These are phyloP conservation scores for Colletotrichum lini DNA, from an alignment of 2,329 filamentous ascomycete genomes.

Conservation along the genomic window DNA sequence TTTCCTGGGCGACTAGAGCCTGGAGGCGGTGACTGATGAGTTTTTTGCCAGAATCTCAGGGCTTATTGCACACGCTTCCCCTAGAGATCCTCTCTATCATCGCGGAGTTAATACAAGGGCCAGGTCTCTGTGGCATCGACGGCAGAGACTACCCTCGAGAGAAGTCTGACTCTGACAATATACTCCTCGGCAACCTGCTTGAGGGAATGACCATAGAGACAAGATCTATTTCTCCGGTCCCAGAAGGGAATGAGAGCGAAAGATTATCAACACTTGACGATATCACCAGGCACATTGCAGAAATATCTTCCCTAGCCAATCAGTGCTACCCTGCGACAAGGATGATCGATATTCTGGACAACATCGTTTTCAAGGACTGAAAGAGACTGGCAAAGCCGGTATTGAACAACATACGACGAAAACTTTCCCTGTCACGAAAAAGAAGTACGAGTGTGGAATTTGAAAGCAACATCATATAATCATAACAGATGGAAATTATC, in stretches of 20 bases:
- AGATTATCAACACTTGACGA: neutral
- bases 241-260: neutral
- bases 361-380: accelerated
- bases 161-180: slow-evolving; percentile 14
- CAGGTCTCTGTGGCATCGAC: slow-evolving; percentile 2
- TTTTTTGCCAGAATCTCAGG: neutral
- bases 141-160: neutral
- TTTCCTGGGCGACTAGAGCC: neutral
- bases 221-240: neutral
- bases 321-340: neutral
- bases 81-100: slow-evolving; percentile 17
- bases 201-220: neutral
- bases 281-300: neutral
- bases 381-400: neutral
- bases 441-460: too few relatives aligned
- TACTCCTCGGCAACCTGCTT: slow-evolving; percentile 19
- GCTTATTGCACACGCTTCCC: too few relatives aligned
- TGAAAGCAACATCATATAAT: too few relatives aligned
- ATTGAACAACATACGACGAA: neutral
- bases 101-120: neutral
- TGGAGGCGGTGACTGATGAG: too few relatives aligned
- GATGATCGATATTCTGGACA: neutral
- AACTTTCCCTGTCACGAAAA: too few relatives aligned
- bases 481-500: neutral
- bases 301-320: too few relatives aligned